Evolutionary conservation across 83 land plant genomes (phyloP), one percentile per base, ranked within the genome.

Genomic region (Picea abies): DNA sequence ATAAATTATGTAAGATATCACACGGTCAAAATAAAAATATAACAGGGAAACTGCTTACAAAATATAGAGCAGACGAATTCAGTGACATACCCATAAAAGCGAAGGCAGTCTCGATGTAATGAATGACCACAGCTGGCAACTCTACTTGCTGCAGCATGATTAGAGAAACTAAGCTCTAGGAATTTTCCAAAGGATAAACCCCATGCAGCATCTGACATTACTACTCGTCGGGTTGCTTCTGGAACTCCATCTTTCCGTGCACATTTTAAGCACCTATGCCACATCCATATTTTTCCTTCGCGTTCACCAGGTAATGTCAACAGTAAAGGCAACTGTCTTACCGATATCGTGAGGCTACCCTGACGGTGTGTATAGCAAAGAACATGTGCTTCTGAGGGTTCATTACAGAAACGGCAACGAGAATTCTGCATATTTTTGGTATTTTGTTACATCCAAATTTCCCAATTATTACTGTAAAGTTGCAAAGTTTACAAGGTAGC

Each of bases 281-380:
- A 98, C 99, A 98, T 98, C 99, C 99, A 98, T 80, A 98, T 98
- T 88, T 93, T 98, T 25, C 97, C 98, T 84, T 94, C 99, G 20
- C 82, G 89, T 66, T 88, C 95, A 26, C 99, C 95, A 61, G 98
- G 90, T 68, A 98, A 85, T 29, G 68, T 80, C 82, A 41, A 86
- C 23, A 66, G 80, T 82, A 58, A 23, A n/a, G 71, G 32, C 11
- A 96, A 84, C 47, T 86, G 85, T 67, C 80, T 89, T 25, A 95
- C 96, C 83, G 84, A 91, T 32, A 97, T 89, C 7, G 93, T 89
- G n/a, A 97, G 91, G 83, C 89, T 96, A 32, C 98, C 99, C 47
- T 91, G 93, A 76, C 85, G 91, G 76, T 97, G 99, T 10, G 94
- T 96, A 79, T 92, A 97, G 71, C 97, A 92, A 67, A 79, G 73